Conservation (phyloP, 1,139 yeast species). For the Yamadazyma oceani region DNA sequence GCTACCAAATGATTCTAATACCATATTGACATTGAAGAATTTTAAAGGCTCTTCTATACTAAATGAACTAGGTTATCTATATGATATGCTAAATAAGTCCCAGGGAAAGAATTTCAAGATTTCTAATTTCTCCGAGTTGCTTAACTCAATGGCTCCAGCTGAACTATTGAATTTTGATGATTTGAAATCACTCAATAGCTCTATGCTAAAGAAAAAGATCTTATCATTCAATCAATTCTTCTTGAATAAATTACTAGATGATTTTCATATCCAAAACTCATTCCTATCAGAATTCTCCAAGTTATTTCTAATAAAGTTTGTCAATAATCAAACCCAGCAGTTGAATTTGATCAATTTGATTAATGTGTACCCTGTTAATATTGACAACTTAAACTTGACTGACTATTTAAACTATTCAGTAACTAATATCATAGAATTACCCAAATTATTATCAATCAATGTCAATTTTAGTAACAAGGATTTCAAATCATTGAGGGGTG, state of each 20-base stretch:
- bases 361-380: constrained; percentile 9
- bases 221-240: constrained; percentile 63
- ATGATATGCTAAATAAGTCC: constrained; percentile 88
- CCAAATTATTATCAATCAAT: constrained; percentile 67
- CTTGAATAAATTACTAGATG: constrained; percentile 48
- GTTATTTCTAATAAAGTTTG: constrained; percentile 32
- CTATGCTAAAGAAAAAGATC: constrained; percentile 39
- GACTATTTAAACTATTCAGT: constrained; percentile 61
- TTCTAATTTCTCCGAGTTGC: constrained; percentile 58
- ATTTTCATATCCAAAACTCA: constrained; percentile 37
- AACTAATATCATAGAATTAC: constrained; percentile 38
- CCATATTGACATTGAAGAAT: constrained; percentile 26
- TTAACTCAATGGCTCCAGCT: constrained; percentile 48
- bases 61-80: constrained; percentile 83
- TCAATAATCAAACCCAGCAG: constrained; percentile 25
- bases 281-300: constrained; percentile 18
- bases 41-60: constrained; percentile 56
- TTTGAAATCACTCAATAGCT: constrained; percentile 34
- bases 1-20: constrained; percentile 41
- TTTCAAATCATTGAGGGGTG: constrained; percentile 24
- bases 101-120: constrained; percentile 70
- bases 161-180: constrained; percentile 54
- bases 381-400: constrained; percentile 22
- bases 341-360: constrained; percentile 22
- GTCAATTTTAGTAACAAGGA: constrained; percentile 55